Conservation (phyloP, 768 basidiomycete species). For the Leccinum disarticulatum region DNA sequence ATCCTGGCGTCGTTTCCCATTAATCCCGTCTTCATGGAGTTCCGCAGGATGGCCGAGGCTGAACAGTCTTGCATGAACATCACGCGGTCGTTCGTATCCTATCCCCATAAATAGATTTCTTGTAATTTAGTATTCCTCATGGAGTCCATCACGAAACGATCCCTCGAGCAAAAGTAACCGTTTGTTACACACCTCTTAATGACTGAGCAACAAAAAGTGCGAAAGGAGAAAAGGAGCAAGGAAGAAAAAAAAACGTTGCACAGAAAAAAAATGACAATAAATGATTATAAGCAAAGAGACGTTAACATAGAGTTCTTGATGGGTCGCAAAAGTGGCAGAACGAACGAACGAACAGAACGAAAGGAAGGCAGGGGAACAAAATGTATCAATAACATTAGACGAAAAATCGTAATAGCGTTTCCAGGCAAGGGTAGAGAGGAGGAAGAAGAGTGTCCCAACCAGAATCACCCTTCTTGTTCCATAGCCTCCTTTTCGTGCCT, state of each 20-base stretch:
- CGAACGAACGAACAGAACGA: not conserved
- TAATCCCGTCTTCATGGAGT: no score
- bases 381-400: not conserved
- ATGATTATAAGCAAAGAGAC: not conserved
- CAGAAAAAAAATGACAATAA: not conserved
- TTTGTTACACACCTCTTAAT: not conserved
- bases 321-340: not conserved
- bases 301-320: not conserved
- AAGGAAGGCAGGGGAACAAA: not conserved
- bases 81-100: not conserved
- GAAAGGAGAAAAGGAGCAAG: not conserved
- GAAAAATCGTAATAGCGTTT: not conserved
- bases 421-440: not conserved
- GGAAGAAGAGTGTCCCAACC: no score
- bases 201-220: not conserved
- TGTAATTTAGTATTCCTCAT: no score
- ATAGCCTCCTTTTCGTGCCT: slow-evolving; percentile 68
- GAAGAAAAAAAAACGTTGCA: not conserved
- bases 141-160: no score
- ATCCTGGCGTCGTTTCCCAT: no score
- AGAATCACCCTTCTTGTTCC: slow-evolving; percentile 49
- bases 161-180: not conserved
- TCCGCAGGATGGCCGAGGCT: not conserved
- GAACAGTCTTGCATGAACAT: not conserved
- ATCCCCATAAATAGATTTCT: not conserved